Percentiles rank a stretch among this genome's conserved stretches.
Evolutionary conservation across 1,139 yeast species (phyloP).

Genomic region (Hemisphaericaspora subhashii): DNA sequence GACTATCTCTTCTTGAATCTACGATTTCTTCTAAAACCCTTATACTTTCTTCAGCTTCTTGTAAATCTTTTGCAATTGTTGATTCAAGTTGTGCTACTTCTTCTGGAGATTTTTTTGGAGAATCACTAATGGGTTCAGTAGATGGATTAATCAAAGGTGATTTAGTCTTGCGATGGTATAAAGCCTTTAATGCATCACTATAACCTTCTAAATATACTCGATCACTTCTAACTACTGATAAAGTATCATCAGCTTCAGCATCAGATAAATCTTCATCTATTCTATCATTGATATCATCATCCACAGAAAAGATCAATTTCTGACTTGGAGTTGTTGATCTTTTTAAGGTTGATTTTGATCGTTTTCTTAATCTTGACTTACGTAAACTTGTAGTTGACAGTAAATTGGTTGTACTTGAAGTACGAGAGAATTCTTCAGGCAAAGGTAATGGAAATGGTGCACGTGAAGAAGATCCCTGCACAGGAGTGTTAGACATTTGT

Average conservation of each 20-base stretch:
- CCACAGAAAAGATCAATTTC: conserved; percentile 62
- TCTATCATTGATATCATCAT: conserved; percentile 58
- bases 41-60: conserved; percentile 23
- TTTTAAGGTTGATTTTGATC: conserved; percentile 25
- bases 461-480: conserved; percentile 10
- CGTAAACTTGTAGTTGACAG: conserved; percentile 8
- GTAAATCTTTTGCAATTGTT: conserved; percentile 18
- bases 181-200: conserved; percentile 60
- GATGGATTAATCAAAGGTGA: conserved; percentile 7
- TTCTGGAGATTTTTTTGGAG: conserved; percentile 8
- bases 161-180: conserved; percentile 25
- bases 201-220: conserved; percentile 71
- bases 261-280: conserved; percentile 52
- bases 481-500: conserved; percentile 10
- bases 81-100: conserved; percentile 16
- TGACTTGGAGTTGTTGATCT: conserved; percentile 21
- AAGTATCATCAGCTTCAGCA: conserved; percentile 28
- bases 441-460: not conserved
- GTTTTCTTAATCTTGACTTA: conserved; percentile 11
- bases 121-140: not conserved
- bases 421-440: conserved; percentile 9
- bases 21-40: conserved; percentile 19
- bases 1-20: conserved; percentile 12
- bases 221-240: conserved; percentile 29
- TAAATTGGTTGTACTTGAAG: conserved; percentile 10